Conservation (phyloP, 805 yeast genomes). For the Saccharomycopsis microspora region DNA sequence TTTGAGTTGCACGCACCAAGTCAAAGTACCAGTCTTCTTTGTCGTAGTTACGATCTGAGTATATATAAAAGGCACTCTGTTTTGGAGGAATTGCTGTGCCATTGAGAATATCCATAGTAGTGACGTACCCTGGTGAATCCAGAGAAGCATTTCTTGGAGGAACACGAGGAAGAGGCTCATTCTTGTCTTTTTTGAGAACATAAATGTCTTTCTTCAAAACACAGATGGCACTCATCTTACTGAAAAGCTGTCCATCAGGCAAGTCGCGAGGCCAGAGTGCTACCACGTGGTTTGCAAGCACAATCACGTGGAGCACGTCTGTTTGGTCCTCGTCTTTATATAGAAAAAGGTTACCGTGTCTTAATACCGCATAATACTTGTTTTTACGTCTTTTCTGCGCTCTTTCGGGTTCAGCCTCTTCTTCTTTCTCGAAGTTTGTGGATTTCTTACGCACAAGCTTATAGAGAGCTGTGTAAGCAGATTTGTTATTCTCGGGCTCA, state of each 20-base stretch:
- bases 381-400: constrained; percentile 37
- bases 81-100: constrained; percentile 24
- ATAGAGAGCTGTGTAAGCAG: constrained; percentile 53
- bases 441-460: constrained; percentile 35
- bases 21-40: constrained; percentile 94
- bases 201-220: constrained; percentile 38
- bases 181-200: constrained; percentile 15
- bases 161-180: constrained; percentile 17
- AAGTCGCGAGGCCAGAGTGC: constrained; percentile 77
- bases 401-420: constrained; percentile 8
- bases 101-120: constrained; percentile 17
- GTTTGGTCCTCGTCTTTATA: constrained; percentile 58
- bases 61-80: constrained; percentile 40
- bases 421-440: constrained; percentile 7
- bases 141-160: constrained; percentile 18
- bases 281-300: constrained; percentile 57
- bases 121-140: constrained; percentile 4
- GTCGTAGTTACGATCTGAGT: constrained; percentile 65
- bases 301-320: constrained; percentile 69
- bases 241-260: constrained; percentile 68
- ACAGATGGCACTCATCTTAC: constrained; percentile 71
- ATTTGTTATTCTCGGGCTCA: constrained; percentile 24
- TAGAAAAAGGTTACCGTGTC: constrained; percentile 83
- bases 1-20: constrained; percentile 64
- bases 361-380: constrained; percentile 56